These are phyloP conservation scores for Lentinula raphanica DNA, from an alignment of 768 basidiomycete species.

Conservation along the genomic window DNA sequence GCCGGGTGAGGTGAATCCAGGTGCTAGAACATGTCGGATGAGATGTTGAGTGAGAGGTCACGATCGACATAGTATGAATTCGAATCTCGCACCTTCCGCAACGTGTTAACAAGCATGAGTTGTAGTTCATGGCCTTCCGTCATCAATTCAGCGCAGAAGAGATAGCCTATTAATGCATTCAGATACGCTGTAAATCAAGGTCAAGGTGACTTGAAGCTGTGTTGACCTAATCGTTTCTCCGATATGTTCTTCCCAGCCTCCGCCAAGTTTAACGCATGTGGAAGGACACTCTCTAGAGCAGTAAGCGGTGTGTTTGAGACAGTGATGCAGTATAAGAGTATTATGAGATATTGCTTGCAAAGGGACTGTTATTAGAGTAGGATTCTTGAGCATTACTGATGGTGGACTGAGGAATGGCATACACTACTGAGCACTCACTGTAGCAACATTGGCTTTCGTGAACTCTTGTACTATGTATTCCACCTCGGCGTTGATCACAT, in stretches of 20 bases:
- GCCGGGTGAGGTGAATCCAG: slow-evolving; percentile 53
- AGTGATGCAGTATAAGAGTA: slow-evolving; percentile 67
- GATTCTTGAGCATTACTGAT: slow-evolving; percentile 10
- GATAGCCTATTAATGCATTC: slow-evolving; percentile 49
- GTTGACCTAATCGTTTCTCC: slow-evolving; percentile 62
- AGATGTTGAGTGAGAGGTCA: background rate
- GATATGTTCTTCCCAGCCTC: slow-evolving; percentile 57
- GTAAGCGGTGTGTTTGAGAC: slow-evolving; percentile 36
- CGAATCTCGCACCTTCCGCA: slow-evolving; percentile 57
- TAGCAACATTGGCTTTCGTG: slow-evolving; percentile 40
- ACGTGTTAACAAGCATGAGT: slow-evolving; percentile 81
- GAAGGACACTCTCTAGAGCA: slow-evolving; percentile 62
- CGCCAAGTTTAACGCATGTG: slow-evolving; percentile 71
- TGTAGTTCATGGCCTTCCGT: slow-evolving; percentile 61
- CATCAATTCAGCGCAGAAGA: slow-evolving; percentile 75
- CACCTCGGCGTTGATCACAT: slow-evolving; percentile 55
- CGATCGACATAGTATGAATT: background rate
- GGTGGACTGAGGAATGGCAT: slow-evolving; percentile 4
- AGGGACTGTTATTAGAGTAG: slow-evolving; percentile 52
- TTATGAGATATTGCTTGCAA: slow-evolving; percentile 60
- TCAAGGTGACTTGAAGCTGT: background rate
- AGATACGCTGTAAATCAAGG: background rate
- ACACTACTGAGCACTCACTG: slow-evolving; percentile 40
- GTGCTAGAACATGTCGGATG: slow-evolving; percentile 48
- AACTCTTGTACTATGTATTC: slow-evolving; percentile 50